phyloP scores from a whole-genome alignment of 2,329 filamentous ascomycete species.

The Xylaria sp. region DNA sequence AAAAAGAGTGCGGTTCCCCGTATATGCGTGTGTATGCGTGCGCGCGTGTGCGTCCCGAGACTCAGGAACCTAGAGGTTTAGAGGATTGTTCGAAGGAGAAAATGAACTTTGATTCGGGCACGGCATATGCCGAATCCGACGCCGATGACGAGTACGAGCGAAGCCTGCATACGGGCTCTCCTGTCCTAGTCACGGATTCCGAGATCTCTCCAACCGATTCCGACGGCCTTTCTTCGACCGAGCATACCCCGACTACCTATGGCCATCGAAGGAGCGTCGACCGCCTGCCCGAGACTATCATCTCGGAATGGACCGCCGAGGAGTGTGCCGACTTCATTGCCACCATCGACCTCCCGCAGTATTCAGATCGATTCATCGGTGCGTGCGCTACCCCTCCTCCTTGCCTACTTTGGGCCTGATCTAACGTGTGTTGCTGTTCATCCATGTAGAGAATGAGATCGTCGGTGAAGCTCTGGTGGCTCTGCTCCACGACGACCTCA shows the following conservation, averaged over 20 bases:
- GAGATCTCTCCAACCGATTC: conserved; percentile 74
- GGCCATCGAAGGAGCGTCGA: conserved; percentile 69
- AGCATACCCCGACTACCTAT: conserved; percentile 82
- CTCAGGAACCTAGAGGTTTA: too few relatives aligned
- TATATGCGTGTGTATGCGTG: too few relatives aligned
- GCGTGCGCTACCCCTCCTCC: conserved; percentile 41
- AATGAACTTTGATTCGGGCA: conserved; percentile 69
- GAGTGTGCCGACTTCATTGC: conserved; percentile 90
- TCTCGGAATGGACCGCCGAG: conserved; percentile 81
- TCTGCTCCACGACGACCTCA: conserved; percentile 89
- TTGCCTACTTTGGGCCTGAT: conserved; percentile 22
- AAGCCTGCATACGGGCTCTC: conserved; percentile 70
- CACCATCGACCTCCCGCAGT: conserved; percentile 79
- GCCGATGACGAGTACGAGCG: conserved; percentile 85
- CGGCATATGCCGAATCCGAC: conserved; percentile 78
- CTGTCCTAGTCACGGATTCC: conserved; percentile 67
- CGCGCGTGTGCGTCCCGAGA: conserved; percentile 1
- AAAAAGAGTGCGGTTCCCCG: too few relatives aligned
- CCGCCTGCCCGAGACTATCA: conserved; percentile 73
- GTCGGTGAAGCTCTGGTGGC: conserved; percentile 89
- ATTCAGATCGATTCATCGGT: conserved; percentile 85
- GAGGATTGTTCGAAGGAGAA: conserved; percentile 24
- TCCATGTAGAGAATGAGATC: conserved; percentile 81
- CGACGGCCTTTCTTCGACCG: conserved; percentile 69
- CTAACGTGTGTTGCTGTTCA: conserved; percentile 27